Evolutionary conservation across 192 early-diverging fungal species (phyloP), one percentile per base, ranked within the genome.

Genomic region (Lunasporangiospora selenospora): DNA sequence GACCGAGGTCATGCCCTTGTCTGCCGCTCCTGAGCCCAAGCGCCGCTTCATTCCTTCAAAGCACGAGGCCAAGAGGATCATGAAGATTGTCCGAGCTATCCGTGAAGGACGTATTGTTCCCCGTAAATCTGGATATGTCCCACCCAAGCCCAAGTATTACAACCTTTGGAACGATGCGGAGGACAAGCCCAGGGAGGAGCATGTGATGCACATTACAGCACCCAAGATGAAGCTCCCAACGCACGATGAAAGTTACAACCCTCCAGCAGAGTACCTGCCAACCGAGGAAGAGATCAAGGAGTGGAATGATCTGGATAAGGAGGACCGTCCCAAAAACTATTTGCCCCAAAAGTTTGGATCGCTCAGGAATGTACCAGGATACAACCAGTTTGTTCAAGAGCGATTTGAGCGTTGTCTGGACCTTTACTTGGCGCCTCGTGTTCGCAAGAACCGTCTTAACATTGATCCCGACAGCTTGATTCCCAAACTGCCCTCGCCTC

Each of bases 1-100:
- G 69, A 89, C 89, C 0, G 83, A 87, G 77, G 70, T 86, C 15
- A 90, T 83, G 77, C 95, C 98, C n/a, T 65, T 98, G 40, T 86
- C 79, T 47, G 86, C 88, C n/a, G 91, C 92, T n/a, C 93, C 93
- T 43, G 94, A 96, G 66, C 92, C 96, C 16, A 99, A 99, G 85
- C 80, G 94, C 23, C 86, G 98, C 7, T 99, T 98, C 58, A 69
- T 97, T 53, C 96, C 96, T 16, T 98, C 95, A 40, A 97, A 95
- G 78, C 87, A 85, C 79, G 98, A 99, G 81, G 93, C 89, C 36
- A 93, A 90, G 77, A 90, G 85, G 67, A 90, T 99, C 43, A 95
- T 96, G 95, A 93, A 98, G 85, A 94, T 99, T 67, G 98, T 95
- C 11, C 94, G 92, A 33, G 95, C 93, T 38, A 98, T 99, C 78